These are phyloP conservation scores for Penicillium chermesinum DNA, from an alignment of 495 filamentous ascomycete species.

Conservation along the genomic window DNA sequence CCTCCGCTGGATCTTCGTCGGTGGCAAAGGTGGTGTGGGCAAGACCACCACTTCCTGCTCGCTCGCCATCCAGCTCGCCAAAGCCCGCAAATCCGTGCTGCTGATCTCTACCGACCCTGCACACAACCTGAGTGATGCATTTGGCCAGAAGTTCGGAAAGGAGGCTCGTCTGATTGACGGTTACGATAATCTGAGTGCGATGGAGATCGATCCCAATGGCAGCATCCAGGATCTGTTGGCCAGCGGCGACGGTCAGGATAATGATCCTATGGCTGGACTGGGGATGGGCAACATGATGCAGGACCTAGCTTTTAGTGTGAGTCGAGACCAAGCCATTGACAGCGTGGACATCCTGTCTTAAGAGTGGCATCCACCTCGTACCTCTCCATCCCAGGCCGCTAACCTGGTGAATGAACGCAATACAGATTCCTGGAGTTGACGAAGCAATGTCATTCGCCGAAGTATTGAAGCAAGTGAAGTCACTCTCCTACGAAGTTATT, in stretches of 20 bases:
- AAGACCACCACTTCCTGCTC: slow-evolving; percentile 99
- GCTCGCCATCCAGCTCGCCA: slow-evolving; percentile 96
- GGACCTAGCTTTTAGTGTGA: slow-evolving; percentile 64
- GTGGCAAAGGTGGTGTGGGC: slow-evolving; percentile 98
- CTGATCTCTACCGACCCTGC: slow-evolving; percentile 98
- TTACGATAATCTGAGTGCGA: slow-evolving; percentile 89
- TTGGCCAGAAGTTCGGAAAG: slow-evolving; percentile 99
- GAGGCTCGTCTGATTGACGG: slow-evolving; percentile 90
- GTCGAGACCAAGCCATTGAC: slow-evolving; percentile 19
- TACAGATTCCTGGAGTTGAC: slow-evolving; percentile 93
- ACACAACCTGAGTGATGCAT: slow-evolving; percentile 97
- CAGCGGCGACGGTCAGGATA: slow-evolving; percentile 71
- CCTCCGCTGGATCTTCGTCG: slow-evolving; percentile 98
- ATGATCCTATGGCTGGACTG: slow-evolving; percentile 57
- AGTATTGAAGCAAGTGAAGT: slow-evolving; percentile 98
- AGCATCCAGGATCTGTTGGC: slow-evolving; percentile 93
- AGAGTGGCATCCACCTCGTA: too few species aligned
- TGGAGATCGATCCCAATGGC: slow-evolving; percentile 99
- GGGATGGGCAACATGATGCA: slow-evolving; percentile 73
- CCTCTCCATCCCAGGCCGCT: too few species aligned
- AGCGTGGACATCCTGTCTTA: neutral
- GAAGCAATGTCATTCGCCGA: slow-evolving; percentile 99
- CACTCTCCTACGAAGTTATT: slow-evolving; percentile 96
- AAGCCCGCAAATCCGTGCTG: slow-evolving; percentile 88
- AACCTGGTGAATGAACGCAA: slow-evolving; percentile 2